These are phyloP conservation scores for Fraxinus albicans DNA, from an alignment of 305 asterid genomes.

Conservation along the genomic window DNA sequence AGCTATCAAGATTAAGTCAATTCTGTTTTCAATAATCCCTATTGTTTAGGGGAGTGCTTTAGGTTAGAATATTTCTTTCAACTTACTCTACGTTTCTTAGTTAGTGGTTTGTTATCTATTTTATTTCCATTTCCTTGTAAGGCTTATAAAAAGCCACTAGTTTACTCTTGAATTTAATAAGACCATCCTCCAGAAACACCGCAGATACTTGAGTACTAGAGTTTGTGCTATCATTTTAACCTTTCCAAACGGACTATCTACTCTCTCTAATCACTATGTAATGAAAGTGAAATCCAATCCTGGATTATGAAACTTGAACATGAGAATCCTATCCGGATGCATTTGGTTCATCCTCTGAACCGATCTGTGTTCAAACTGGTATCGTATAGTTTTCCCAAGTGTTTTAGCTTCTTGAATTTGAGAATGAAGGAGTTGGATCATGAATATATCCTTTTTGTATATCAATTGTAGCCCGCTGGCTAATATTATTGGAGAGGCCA, in stretches of 20 bases:
- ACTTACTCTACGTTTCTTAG: no score
- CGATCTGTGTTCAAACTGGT: constrained; percentile 44
- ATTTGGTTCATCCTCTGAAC: constrained; percentile 59
- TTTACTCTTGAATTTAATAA: no score
- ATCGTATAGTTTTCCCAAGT: constrained; percentile 53
- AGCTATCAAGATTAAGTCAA: no score
- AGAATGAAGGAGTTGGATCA: constrained; percentile 58
- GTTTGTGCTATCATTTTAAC: constrained; percentile 23
- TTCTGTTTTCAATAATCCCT: no score
- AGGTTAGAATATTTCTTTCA: no score
- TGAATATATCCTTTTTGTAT: constrained; percentile 68
- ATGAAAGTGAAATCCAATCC: constrained; percentile 19
- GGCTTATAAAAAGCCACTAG: no score
- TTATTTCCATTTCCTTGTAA: no score
- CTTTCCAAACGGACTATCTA: constrained; percentile 64
- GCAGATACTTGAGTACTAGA: no score
- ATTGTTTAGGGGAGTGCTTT: no score
- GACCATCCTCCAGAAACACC: no score
- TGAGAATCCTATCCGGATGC: constrained; percentile 44
- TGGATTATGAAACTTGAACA: constrained; percentile 67
- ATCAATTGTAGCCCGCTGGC: constrained; percentile 64
- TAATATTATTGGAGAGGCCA: constrained; percentile 64
- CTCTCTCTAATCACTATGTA: constrained; percentile 32
- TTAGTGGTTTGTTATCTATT: no score
- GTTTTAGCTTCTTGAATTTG: constrained; percentile 39